Conservation (phyloP, 2,329 filamentous ascomycete species). For the Arthrobotrys iridis region DNA sequence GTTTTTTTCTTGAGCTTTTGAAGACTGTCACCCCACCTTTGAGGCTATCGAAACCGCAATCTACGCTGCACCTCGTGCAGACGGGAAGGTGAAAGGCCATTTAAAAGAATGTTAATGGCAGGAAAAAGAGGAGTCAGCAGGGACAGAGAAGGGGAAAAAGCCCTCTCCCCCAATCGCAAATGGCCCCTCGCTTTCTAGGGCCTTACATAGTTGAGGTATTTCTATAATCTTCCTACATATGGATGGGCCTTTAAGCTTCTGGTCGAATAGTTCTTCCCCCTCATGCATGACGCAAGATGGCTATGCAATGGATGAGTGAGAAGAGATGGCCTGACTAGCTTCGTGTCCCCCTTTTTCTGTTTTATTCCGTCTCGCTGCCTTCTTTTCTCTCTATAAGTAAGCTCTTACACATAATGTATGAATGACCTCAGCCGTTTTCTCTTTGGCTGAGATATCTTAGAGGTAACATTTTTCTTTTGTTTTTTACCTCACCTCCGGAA, state of each 20-base stretch:
- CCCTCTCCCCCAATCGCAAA: not conserved
- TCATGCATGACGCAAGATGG: constrained; percentile 48
- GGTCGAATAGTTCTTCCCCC: not conserved
- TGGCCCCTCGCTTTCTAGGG: constrained; percentile 18
- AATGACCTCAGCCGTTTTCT: constrained; percentile 13
- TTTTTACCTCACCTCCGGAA: constrained; percentile 10
- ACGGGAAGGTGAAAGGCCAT: not conserved
- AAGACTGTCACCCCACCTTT: constrained; percentile 34
- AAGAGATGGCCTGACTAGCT: constrained; percentile 16
- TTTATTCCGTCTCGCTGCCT: not conserved
- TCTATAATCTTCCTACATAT: constrained; percentile 11
- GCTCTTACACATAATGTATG: not conserved
- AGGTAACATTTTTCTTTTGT: not conserved
- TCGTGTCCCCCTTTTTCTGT: constrained; percentile 2
- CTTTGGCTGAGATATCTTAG: constrained; percentile 4
- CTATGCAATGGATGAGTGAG: constrained; percentile 7
- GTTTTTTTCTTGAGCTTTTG: not conserved
- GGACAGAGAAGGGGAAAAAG: not conserved
- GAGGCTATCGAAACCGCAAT: constrained; percentile 34
- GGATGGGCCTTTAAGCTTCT: too few relatives aligned
- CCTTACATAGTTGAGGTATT: constrained; percentile 43
- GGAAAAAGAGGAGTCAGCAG: not conserved
- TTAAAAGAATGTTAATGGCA: not conserved
- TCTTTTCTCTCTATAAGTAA: not conserved
- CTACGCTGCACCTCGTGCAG: not conserved